Base-by-base conservation (phyloP, 345 rosid genomes). In the Schrenkiella parvula region DNA sequence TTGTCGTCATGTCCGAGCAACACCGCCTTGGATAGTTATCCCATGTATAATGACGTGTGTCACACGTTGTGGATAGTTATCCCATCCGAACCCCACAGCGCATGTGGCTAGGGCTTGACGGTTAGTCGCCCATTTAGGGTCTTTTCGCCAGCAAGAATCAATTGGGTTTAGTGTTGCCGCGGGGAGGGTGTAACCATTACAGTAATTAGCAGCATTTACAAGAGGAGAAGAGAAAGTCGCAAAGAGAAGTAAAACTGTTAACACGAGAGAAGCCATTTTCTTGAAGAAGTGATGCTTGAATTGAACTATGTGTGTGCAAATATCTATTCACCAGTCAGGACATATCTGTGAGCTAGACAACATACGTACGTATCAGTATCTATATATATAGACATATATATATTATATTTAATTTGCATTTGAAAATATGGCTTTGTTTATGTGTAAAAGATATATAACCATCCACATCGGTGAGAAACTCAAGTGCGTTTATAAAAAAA, bases 91-190 rank as follows among this genome's bases (percentile, higher is more conserved):
- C 11, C 98, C 98, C 18, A 90, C 79, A 2, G 82, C 85, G 10
- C 97, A 90, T 17, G 79, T 52, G 3, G 95, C 87, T n/a, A 93
- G 80, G 44, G 85, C 84, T 37, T 80, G 78, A 60, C 97, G 89
- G 82, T 83, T 87, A 13, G 71, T 43, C 0, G 82, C 83, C 98
- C 93, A 93, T 12, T 86, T 81, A 4, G 90, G 70, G 48, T 85
- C 81, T 48, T 68, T 62, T 14, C 92, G 84, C 95, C 96, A 84
- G 79, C 98, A 88, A 28, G 90, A 78, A 57, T 92, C 98, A 46
- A 92, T 75, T 8, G 73, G 82, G 43, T 88, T 92, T 78, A 85
- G 75, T 6, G 72, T 34, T 5, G 9, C 26, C 54, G 8, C 2
- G 0, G 46, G 35, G 41, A 5, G 10, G 41, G 25, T 50, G 15